Evolutionary conservation across 345 rosid species (phyloP), one percentile per base, ranked within the genome.

Genomic region (Citrus sinensis): DNA sequence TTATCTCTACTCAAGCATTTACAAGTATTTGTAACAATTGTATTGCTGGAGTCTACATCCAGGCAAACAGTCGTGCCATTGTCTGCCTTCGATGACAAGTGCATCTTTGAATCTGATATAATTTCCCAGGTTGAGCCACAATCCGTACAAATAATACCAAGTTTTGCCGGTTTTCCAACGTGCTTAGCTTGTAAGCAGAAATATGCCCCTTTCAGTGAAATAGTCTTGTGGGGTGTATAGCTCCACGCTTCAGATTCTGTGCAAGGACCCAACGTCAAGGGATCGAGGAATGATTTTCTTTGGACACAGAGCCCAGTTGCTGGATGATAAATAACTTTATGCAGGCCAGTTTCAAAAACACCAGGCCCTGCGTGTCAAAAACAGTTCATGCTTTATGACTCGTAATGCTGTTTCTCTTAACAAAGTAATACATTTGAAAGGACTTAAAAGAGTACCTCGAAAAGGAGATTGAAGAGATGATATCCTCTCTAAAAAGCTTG

Each of bases 71-170:
- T n/a, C 1, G 85, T 76, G 16, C 91, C 91, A 40, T 87, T 75
- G 30, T 79, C 66, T 63, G 85, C 72, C 34, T 55, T 85, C 0
- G 95, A 78, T 11, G 97, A 85, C 1, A 96, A 88, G 73, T 92
- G 98, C 97, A 96, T 88, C 75, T 83, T 87, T 2, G 99, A 94
- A 67, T 92, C 98, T 0, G 99, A 90, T 62, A 94, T 79, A 1
- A 62, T 69, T 11, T 87, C 86, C 99, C 99, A 97, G 76, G 63
- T 86, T 3, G 97, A 88, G 78, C 74, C 66, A 0, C 85, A 17
- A 6, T 67, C 88, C 0, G 86, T 59, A 83, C 98, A 94, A 6
- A 79, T 78, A 3, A 82, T 66, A 42, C 90, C 80, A 32, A 97
- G 88, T 29, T 60, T 84, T 42, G 89, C 88, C 8, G 86, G 86